These are phyloP conservation scores for Maudiozyma humilis DNA, from an alignment of 1,139 yeast genomes.

Conservation along the genomic window DNA sequence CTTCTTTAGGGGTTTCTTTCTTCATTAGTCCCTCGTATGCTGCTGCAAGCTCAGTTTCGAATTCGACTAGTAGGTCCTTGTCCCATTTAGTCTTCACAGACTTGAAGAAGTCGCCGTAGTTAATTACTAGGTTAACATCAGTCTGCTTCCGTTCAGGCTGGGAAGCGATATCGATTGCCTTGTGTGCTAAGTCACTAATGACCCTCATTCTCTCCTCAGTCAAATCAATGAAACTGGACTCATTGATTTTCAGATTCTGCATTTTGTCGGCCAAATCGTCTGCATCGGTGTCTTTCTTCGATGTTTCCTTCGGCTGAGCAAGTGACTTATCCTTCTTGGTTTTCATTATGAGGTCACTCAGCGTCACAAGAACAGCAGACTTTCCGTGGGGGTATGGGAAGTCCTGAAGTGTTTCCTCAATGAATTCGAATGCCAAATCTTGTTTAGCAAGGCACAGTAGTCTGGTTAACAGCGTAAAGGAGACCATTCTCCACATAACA, in stretches of 20 bases:
- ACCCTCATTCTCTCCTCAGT: constrained; percentile 21
- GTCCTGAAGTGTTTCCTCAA: constrained; percentile 52
- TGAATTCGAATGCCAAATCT: constrained; percentile 47
- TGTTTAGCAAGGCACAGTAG: constrained; percentile 53
- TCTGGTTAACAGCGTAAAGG: constrained; percentile 47
- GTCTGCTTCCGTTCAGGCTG: constrained; percentile 9
- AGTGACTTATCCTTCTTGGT: background rate
- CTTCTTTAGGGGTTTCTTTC: background rate
- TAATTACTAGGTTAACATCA: constrained; percentile 16
- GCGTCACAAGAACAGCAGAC: constrained; percentile 53
- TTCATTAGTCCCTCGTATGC: background rate
- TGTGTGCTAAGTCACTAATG: constrained; percentile 18
- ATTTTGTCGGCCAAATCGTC: constrained; percentile 12
- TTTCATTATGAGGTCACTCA: constrained; percentile 51
- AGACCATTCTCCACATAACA: constrained; percentile 25
- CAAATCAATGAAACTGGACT: constrained; percentile 14
- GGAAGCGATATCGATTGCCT: constrained; percentile 11
- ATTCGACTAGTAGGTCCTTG: constrained; percentile 11
- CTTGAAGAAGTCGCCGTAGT: constrained; percentile 18
- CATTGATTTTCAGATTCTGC: constrained; percentile 11
- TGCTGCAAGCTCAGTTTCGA: constrained; percentile 5
- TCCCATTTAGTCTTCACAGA: constrained; percentile 23
- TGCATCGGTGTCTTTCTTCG: background rate
- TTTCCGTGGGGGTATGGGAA: constrained; percentile 61
- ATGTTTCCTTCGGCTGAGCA: background rate